Evolutionary conservation across 2,329 filamentous ascomycete genomes (phyloP), one percentile per base, ranked within the genome.

Genomic region (Fusarium pilosicola): DNA sequence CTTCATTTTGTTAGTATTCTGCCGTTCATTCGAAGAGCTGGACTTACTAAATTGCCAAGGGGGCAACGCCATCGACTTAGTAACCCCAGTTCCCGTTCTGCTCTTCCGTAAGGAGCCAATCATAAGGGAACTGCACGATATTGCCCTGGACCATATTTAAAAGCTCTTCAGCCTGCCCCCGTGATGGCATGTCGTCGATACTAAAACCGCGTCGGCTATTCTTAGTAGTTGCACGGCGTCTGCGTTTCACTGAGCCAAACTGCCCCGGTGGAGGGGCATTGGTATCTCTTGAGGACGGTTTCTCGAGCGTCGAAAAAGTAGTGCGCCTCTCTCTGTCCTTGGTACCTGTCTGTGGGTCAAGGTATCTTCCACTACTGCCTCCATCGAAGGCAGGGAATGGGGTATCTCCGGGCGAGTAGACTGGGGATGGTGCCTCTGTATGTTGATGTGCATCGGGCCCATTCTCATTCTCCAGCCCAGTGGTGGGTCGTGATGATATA

Each of bases 31-130:
- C 34, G 18, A 11, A 36, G 22, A 30, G 36, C 39, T 20, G 15
- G 20, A 88, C 93, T 91, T 87, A 94, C 93, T 99, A 99, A 79
- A 99, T 98, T 84, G 98, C 95, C 83, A 99, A 87, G 64, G 96
- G 96, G 77, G 96, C 97, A 80, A 99, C 92, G 82, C 97, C 93
- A 82, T 99, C 96, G 63, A 98, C 94, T 80, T 96, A 94, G 84
- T 97, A 98, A 71, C 98, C 89, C 96, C 96, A 99, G 80, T 98
- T 97, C 64, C 95, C 94, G 74, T 94, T 95, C 79, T 92, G 90
- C 85, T 98, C 96, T 84, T 98, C 96, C 63, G 92, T 93, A 77
- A 93, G 89, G 61, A 97, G 89, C 95, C 97, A 99, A 79, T 99
- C 94, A 82, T 98, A 97, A 11, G 96, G 96, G 86, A 97, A 99